Evolutionary conservation across 768 basidiomycete genomes (phyloP).

Genomic region (Rhodotorula kratochvilovae): DNA sequence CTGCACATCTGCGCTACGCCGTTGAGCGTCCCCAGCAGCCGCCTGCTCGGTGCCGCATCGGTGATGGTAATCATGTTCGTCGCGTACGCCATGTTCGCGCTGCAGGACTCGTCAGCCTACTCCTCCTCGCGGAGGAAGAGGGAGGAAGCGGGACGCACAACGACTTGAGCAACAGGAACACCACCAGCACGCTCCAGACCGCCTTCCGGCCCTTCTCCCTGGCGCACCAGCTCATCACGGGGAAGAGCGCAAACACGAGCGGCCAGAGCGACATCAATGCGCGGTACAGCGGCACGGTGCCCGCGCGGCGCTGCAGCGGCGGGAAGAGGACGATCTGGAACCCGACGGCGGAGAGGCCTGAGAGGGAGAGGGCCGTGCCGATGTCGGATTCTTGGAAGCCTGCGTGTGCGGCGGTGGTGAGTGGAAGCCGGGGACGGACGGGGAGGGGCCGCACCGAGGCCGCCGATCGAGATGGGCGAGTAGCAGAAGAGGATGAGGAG

Average conservation of each 20-base stretch:
- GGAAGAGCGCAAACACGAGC: conserved; percentile 31
- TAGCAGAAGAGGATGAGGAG: conserved; percentile 40
- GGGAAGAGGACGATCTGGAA: conserved; percentile 40
- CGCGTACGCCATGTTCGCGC: conserved; percentile 28
- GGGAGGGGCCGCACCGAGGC: conserved; percentile 22
- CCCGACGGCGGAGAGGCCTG: conserved; percentile 24
- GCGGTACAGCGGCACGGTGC: conserved; percentile 36
- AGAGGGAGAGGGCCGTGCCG: conserved; percentile 35
- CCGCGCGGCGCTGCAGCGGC: conserved; percentile 28
- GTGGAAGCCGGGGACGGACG: background rate
- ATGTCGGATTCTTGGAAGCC: conserved; percentile 32
- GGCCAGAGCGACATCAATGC: conserved; percentile 27
- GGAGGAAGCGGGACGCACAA: conserved; percentile 7
- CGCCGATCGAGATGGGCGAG: conserved; percentile 36
- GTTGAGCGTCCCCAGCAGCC: conserved; percentile 32
- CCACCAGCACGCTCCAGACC: conserved; percentile 23
- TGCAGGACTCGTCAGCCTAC: background rate
- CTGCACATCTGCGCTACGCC: conserved; percentile 37
- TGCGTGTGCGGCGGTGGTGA: background rate
- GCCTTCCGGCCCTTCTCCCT: background rate
- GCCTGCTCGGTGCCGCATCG: conserved; percentile 24
- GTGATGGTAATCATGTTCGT: conserved; percentile 37
- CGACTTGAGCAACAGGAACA: conserved; percentile 23
- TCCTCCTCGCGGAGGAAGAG: too few relatives aligned
- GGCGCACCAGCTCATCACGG: conserved; percentile 26